Evolutionary conservation across 202 grass and related monocot genomes (phyloP), one percentile per base, ranked within the genome.

Genomic region (Digitaria exilis): DNA sequence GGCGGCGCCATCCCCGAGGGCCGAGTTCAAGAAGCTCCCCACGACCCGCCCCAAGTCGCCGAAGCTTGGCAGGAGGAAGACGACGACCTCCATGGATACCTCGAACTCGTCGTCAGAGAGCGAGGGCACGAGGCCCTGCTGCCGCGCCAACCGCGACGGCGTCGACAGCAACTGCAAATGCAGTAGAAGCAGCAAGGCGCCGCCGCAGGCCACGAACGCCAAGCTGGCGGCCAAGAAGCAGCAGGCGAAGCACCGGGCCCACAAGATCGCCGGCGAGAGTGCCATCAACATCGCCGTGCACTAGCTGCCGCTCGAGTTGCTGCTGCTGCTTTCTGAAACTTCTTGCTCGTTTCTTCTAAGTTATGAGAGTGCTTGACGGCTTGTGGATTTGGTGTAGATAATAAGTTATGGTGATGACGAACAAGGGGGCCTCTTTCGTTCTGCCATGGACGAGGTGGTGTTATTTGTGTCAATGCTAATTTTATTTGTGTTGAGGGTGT

Each of bases 21-120:
- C 78, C 68, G 94, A 94, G 49, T 88, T 77, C 79, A 97, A 94
- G 88, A 97, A 97, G 94, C 67, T 94, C 48, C 94, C 94, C 18
- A 97, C 94, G 11, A 97, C 94, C 35, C 89, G 94, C 24, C 91
- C 94, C 45, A 97, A 94, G 82, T 97, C 94, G 3, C 94, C 94
- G 9, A 97, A 97, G 89, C 91, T 97, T n/a, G 94, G 94, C 19
- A 55, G 94, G 45, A 89, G 91, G 80, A 97, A 97, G 91, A 55
- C 56, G 75, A 49, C 77, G 48, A 77, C 82, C 62, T 58, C 85
- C 51, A 85, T 79, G 70, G 89, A 94, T 66, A 72, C 80, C 15
- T 78, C 87, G 3, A 90, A 88, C 71, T 87, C 83, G 10, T 94
- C 94, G n/a, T 84, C 89, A 44, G 91, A 87, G 88, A 84, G 77